Percentiles rank a stretch among this genome's conserved stretches.
These are phyloP conservation scores for Botrytis galanthina DNA, from an alignment of 2,329 filamentous ascomycete species.

Conservation along the genomic window DNA sequence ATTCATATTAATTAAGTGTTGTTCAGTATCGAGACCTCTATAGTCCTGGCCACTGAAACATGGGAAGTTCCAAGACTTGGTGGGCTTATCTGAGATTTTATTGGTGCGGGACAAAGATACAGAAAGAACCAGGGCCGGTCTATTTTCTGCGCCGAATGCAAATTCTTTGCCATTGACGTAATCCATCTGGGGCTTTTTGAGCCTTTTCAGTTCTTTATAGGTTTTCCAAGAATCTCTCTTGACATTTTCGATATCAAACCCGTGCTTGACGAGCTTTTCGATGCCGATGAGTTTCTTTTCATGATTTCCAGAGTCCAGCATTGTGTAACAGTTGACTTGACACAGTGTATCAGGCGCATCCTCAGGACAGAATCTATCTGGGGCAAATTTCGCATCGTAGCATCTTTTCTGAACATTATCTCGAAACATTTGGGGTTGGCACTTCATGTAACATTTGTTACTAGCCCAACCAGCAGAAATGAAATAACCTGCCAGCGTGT, in stretches of 20 bases:
- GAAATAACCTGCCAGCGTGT: neutral
- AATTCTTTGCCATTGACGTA: neutral
- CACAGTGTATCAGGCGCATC: constrained; percentile 10
- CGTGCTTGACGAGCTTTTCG: neutral
- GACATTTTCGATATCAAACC: neutral
- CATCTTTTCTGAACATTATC: neutral
- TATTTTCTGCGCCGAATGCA: neutral
- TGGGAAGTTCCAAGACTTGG: neutral
- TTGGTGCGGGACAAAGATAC: constrained; percentile 2
- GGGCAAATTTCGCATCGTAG: neutral
- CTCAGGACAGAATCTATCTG: neutral
- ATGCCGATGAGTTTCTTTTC: neutral
- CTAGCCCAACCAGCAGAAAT: constrained; percentile 5
- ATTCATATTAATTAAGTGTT: neutral
- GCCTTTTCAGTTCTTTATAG: neutral
- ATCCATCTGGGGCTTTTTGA: neutral
- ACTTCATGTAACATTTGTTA: constrained; percentile 21
- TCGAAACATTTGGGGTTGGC: neutral
- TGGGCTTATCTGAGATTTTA: neutral
- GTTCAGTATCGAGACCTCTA: constrained; percentile 3
- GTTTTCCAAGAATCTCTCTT: neutral
- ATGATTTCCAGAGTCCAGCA: constrained; percentile 12
- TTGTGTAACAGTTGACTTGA: constrained; percentile 16
- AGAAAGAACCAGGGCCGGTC: neutral
- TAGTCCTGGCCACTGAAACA: constrained; percentile 5